These are phyloP conservation scores for Brettanomyces custersianus DNA, from an alignment of 805 yeast genomes.

Conservation along the genomic window DNA sequence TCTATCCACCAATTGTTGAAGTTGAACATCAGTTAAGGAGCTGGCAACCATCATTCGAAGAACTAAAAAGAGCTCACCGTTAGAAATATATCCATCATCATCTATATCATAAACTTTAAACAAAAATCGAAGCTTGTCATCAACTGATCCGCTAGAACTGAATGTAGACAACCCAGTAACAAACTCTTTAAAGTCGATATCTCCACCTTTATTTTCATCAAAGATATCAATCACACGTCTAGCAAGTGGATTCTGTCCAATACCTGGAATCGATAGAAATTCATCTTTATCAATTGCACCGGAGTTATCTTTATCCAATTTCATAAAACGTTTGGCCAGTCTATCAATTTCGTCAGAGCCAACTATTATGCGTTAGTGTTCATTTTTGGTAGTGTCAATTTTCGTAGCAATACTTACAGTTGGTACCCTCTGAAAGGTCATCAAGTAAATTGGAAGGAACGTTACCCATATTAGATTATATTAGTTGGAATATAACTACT, in stretches of 20 bases:
- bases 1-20: constrained; percentile 95
- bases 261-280: constrained; percentile 88
- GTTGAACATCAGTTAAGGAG: constrained; percentile 73
- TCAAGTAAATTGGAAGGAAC: constrained; percentile 41
- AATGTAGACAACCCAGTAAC: constrained; percentile 64
- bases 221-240: constrained; percentile 86
- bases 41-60: constrained; percentile 96
- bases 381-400: constrained; percentile 2
- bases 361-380: constrained; percentile 30
- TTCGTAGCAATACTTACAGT: constrained; percentile 40
- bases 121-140: constrained; percentile 80
- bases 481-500: no score
- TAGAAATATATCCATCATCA: constrained; percentile 87
- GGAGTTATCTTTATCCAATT: constrained; percentile 83
- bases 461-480: constrained; percentile 22
- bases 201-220: constrained; percentile 88
- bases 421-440: constrained; percentile 70
- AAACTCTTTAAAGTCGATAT: constrained; percentile 92
- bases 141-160: constrained; percentile 70
- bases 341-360: constrained; percentile 89
- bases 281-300: constrained; percentile 90
- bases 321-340: constrained; percentile 87
- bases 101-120: constrained; percentile 94
- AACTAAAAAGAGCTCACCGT: constrained; percentile 89
- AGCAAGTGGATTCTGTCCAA: constrained; percentile 83